These are phyloP conservation scores for Aureoboletus auriporus DNA, from an alignment of 768 basidiomycete species.

Conservation along the genomic window DNA sequence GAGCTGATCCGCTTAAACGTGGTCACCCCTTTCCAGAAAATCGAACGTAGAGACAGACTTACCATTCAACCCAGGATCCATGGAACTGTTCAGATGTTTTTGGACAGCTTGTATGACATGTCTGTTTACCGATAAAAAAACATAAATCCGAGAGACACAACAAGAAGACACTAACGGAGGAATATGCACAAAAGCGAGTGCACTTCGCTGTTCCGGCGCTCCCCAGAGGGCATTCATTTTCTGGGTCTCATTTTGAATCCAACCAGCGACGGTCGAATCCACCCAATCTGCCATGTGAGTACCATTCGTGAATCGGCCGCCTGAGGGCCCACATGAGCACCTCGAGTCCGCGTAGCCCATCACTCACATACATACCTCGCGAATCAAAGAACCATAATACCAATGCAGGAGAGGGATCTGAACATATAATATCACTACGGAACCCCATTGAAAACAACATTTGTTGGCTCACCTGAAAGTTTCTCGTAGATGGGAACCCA, in stretches of 20 bases:
- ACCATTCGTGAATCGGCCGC: slow-evolving; percentile 47
- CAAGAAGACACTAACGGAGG: slow-evolving; percentile 50
- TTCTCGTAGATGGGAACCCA: slow-evolving; percentile 66
- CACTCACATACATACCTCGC: slow-evolving; percentile 39
- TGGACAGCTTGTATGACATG: slow-evolving; percentile 33
- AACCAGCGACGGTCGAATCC: slow-evolving; percentile 54
- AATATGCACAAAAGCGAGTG: slow-evolving; percentile 72
- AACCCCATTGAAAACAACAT: background rate
- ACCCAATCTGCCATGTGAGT: slow-evolving; percentile 63
- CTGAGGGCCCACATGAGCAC: slow-evolving; percentile 26
- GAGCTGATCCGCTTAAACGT: slow-evolving; percentile 45
- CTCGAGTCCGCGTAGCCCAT: background rate
- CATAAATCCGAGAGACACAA: background rate
- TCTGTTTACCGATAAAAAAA: slow-evolving; percentile 2
- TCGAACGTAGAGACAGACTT: background rate
- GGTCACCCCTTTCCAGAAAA: background rate
- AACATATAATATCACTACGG: background rate
- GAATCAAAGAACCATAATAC: slow-evolving; percentile 79
- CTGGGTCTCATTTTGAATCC: slow-evolving; percentile 53
- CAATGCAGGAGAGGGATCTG: slow-evolving; percentile 45
- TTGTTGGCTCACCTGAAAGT: slow-evolving; percentile 25
- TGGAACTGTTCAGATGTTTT: slow-evolving; percentile 33
- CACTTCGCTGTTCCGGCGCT: slow-evolving; percentile 44
- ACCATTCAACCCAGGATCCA: slow-evolving; percentile 44
- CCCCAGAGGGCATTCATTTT: slow-evolving; percentile 61